phyloP scores from a whole-genome alignment of 2,329 filamentous ascomycete genomes.

The Peltaster fructicola region DNA sequence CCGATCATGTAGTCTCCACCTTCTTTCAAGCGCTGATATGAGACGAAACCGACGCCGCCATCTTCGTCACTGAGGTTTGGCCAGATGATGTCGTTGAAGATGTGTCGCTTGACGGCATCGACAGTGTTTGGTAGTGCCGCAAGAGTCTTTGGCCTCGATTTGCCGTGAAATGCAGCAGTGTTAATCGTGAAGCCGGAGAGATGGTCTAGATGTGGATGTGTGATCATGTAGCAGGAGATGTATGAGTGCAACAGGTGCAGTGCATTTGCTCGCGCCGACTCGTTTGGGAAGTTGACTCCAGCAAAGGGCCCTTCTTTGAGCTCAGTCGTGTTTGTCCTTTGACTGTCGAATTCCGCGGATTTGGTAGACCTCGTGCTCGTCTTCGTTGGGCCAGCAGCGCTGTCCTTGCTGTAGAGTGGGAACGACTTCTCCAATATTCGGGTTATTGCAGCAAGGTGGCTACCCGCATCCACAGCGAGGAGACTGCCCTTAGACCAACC shows the following conservation, averaged over 20 bases:
- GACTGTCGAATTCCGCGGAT: conserved; percentile 3
- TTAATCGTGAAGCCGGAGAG: conserved; percentile 85
- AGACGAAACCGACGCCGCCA: conserved; percentile 79
- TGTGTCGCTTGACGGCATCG: conserved; percentile 74
- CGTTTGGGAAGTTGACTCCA: conserved; percentile 52
- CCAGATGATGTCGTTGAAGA: conserved; percentile 98
- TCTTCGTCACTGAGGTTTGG: conserved; percentile 94
- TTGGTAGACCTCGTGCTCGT: conserved; percentile 3
- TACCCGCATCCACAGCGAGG: conserved; percentile 84
- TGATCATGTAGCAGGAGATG: conserved; percentile 79
- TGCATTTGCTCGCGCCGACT: conserved; percentile 58
- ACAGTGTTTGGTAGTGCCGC: conserved; percentile 82
- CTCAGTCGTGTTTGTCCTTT: background rate
- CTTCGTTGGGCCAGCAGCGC: too few species aligned
- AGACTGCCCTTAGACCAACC: conserved; percentile 70
- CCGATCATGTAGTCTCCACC: conserved; percentile 74
- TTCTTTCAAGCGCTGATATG: conserved; percentile 73
- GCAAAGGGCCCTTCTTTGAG: conserved; percentile 54
- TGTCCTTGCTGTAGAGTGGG: conserved; percentile 19
- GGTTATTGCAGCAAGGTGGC: conserved; percentile 73
- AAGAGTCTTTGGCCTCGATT: conserved; percentile 61
- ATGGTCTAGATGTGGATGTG: conserved; percentile 93
- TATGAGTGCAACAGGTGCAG: conserved; percentile 61
- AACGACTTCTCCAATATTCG: conserved; percentile 49
- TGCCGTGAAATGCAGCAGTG: conserved; percentile 67